These are phyloP conservation scores for Hypoxylon trugodes DNA, from an alignment of 495 filamentous ascomycete species.

Conservation along the genomic window DNA sequence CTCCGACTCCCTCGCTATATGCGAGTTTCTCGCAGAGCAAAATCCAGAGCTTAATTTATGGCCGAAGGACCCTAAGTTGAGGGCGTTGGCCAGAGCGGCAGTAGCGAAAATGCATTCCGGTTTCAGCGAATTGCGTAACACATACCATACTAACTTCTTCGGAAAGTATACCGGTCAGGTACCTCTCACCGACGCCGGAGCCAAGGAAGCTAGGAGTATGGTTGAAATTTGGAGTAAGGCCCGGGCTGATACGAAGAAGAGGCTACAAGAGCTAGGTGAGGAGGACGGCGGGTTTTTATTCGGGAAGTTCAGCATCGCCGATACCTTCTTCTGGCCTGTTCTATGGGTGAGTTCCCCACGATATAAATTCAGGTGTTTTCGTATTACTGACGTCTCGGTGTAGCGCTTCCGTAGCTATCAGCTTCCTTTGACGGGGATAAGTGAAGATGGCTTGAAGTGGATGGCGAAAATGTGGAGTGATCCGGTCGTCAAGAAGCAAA, in stretches of 20 bases:
- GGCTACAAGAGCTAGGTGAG: constrained; percentile 43
- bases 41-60: constrained; percentile 55
- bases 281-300: constrained; percentile 53
- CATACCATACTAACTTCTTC: constrained; percentile 57
- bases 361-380: background rate
- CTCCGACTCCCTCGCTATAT: constrained; percentile 63
- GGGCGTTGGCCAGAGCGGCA: constrained; percentile 60
- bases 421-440: constrained; percentile 51
- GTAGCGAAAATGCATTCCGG: constrained; percentile 65
- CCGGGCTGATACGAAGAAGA: constrained; percentile 26
- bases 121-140: constrained; percentile 55
- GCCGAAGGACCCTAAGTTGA: constrained; percentile 53
- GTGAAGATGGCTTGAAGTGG: constrained; percentile 51
- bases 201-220: constrained; percentile 45
- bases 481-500: constrained; percentile 46
- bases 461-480: constrained; percentile 60
- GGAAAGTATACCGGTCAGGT: constrained; percentile 44
- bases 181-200: constrained; percentile 35
- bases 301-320: constrained; percentile 50
- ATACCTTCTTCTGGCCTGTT: constrained; percentile 56
- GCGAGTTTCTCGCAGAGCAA: constrained; percentile 61
- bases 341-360: constrained; percentile 52
- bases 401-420: constrained; percentile 58
- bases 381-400: constrained; percentile 6
- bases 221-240: constrained; percentile 47